Conservation (phyloP, 345 rosid genomes). For the Excoecaria cochinchinensis region DNA sequence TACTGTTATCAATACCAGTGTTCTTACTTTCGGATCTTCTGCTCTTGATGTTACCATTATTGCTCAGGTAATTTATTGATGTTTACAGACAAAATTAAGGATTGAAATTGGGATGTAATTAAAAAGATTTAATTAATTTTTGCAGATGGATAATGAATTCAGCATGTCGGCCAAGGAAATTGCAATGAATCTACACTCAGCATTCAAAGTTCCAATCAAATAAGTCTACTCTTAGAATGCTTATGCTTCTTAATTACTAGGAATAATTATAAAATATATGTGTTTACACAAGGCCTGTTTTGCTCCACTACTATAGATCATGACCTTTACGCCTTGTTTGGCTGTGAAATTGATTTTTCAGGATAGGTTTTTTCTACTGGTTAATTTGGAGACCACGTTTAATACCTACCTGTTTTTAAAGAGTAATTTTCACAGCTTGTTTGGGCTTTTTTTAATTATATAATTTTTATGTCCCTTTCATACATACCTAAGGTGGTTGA, state of each 20-base stretch:
- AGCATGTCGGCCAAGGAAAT: slow-evolving; percentile 62
- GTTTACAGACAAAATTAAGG: too few species aligned
- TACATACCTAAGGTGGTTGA: slow-evolving; percentile 15
- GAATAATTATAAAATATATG: background rate
- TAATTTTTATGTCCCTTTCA: background rate
- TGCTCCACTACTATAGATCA: slow-evolving; percentile 33
- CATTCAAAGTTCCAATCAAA: slow-evolving; percentile 38
- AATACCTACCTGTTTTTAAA: slow-evolving; percentile 35
- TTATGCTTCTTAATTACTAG: background rate
- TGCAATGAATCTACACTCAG: slow-evolving; percentile 54
- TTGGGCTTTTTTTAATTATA: slow-evolving; percentile 14
- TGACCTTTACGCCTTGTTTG: slow-evolving; percentile 26
- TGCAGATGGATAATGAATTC: slow-evolving; percentile 76
- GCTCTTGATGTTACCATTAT: slow-evolving; percentile 65
- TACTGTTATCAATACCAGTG: slow-evolving; percentile 53
- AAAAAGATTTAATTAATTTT: background rate
- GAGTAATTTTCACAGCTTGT: slow-evolving; percentile 35
- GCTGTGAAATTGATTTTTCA: slow-evolving; percentile 45
- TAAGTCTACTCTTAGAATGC: too few species aligned
- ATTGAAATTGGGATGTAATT: too few species aligned
- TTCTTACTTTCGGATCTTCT: slow-evolving; percentile 64
- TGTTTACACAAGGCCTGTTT: slow-evolving; percentile 20
- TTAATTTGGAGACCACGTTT: slow-evolving; percentile 35
- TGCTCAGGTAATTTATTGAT: slow-evolving; percentile 52
- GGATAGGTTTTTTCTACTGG: slow-evolving; percentile 39